Evolutionary conservation across 140 eudicot genomes (phyloP), one percentile per base, ranked within the genome.

Genomic region (Flaveria floridana): DNA sequence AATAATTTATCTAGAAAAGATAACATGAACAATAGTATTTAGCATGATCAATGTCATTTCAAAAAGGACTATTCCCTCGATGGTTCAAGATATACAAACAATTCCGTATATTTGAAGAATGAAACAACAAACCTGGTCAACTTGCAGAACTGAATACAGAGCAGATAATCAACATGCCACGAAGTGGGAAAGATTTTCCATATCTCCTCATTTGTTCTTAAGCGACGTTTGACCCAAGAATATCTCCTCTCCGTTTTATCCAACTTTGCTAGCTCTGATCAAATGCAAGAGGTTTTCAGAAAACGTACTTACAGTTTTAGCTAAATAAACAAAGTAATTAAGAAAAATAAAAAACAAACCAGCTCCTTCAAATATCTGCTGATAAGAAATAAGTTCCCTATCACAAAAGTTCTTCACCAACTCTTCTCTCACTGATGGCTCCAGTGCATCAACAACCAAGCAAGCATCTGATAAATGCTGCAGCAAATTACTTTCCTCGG

Each of bases 101-200:
- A 18, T 58, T 51, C 56, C 37, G 9, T 68, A 42, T 14, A 28
- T 34, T 78, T 70, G 41, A 12, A 56, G 34, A 42, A 55, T 39
- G 4, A 30, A 44, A 69, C 28, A 34, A 73, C 88, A 68, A 55
- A 94, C 99, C 99, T 91, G 34, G 99, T 95, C 89, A 95, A 84
- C 83, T 95, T 95, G 92, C 99, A 95, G 85, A 95, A 95, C 86
- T 91, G 97, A 76, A 91, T 95, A 86, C 99, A 95, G n/a, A 95
- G 96, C 84, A 95, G 81, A 83, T 91, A 91, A 37, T 89, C 88
- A 70, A 95, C 96, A 69, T 89, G 97, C 99, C 97, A 95, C 58
- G 99, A 84, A 84, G 95, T 75, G 41, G 97, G 99, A 82, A 95
- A 95, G 15, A 91, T 85, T 84, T 91, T 95, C 99, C 99, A 95